A percentile compares a stretch with the other conserved stretches of the same genome.
Conservation (phyloP, 805 yeast genomes). For the Cyberlindnera meyerae region DNA sequence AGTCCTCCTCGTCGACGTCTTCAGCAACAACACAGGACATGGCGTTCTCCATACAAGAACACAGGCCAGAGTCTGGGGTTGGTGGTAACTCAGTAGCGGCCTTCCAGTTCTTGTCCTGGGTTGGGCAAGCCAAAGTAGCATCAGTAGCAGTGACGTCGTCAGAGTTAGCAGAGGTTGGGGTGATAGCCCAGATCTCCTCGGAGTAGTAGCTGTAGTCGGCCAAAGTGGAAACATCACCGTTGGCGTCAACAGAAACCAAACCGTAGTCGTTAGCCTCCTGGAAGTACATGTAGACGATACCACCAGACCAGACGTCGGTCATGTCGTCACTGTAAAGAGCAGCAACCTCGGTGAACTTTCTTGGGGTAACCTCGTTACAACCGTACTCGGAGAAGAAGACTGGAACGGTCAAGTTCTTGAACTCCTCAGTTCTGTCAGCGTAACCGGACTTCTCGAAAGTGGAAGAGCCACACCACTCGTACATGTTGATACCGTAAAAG, state of each 20-base stretch:
- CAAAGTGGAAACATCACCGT: constrained; percentile 48
- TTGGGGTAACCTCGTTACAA: constrained; percentile 65
- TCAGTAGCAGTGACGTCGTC: constrained; percentile 36
- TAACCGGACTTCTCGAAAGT: constrained; percentile 60
- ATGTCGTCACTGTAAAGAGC: constrained; percentile 59
- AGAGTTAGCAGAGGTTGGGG: constrained; percentile 46
- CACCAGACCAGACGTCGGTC: constrained; percentile 89
- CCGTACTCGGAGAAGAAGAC: constrained; percentile 81
- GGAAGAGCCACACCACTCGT: constrained; percentile 80
- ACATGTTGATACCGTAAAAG: constrained; percentile 85
- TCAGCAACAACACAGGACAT: constrained; percentile 56
- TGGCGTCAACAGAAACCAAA: constrained; percentile 49
- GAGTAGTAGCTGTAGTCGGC: constrained; percentile 61
- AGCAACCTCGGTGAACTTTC: constrained; percentile 67
- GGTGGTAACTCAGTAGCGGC: constrained; percentile 74
- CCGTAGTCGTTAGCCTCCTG: constrained; percentile 75
- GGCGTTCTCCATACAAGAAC: constrained; percentile 58
- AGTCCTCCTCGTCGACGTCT: constrained; percentile 50
- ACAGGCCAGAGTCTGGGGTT: constrained; percentile 60
- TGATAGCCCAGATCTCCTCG: constrained; percentile 47
- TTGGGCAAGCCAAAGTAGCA: constrained; percentile 57
- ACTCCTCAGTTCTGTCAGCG: constrained; percentile 56
- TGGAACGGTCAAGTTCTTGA: constrained; percentile 63
- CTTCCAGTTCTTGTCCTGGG: constrained; percentile 51
- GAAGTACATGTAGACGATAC: constrained; percentile 83